Evolutionary conservation across 345 rosid species (phyloP).

Genomic region (Adansonia digitata): DNA sequence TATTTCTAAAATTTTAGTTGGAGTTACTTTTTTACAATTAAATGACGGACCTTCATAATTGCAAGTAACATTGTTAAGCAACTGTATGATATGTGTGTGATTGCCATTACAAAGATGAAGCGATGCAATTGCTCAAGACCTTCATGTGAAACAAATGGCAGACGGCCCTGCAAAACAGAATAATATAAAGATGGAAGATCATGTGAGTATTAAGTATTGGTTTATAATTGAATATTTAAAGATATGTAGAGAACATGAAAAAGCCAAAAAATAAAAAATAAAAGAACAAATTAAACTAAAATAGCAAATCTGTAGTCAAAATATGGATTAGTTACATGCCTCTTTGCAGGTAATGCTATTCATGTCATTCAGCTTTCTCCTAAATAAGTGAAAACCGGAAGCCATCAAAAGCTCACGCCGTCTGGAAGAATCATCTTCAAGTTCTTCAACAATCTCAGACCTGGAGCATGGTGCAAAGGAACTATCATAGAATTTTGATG

Average conservation of each 20-base stretch:
- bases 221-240: not conserved
- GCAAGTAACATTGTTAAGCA: constrained; percentile 96
- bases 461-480: constrained; percentile 74
- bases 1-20: constrained; percentile 3
- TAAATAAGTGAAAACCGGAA: constrained; percentile 28
- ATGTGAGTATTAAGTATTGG: not conserved
- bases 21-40: not conserved
- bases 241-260: not conserved
- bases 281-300: not conserved
- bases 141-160: constrained; percentile 89
- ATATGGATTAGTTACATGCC: constrained; percentile 35
- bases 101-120: constrained; percentile 96
- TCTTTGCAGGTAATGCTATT: constrained; percentile 57
- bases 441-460: constrained; percentile 49
- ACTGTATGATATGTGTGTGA: constrained; percentile 89
- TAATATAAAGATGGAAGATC: not conserved
- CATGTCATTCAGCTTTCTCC: constrained; percentile 52
- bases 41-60: constrained; percentile 66
- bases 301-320: not conserved
- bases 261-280: not conserved
- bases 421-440: constrained; percentile 37
- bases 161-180: constrained; percentile 54
- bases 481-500: constrained; percentile 71
- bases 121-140: constrained; percentile 94
- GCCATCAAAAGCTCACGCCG: constrained; percentile 46